A percentile compares a stretch with the other conserved stretches of the same genome.
phyloP scores from a whole-genome alignment of 148 eudicot genomes.

The Rhododendron molle region DNA sequence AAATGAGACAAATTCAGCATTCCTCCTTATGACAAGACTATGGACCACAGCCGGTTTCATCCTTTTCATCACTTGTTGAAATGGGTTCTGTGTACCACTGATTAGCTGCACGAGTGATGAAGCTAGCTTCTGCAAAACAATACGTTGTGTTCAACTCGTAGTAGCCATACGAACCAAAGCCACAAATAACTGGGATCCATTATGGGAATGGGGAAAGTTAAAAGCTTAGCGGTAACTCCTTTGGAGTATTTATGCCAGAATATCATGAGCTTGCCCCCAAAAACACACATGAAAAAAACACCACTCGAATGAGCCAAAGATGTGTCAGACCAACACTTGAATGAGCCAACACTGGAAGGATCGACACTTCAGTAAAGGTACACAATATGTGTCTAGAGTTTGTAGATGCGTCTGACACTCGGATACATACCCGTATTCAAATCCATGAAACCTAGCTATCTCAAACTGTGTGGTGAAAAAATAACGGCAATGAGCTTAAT shows the following conservation, averaged over 20 bases:
- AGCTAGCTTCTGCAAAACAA: constrained; percentile 75
- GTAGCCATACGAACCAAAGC: not conserved
- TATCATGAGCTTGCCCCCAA: not conserved
- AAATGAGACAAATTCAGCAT: not conserved
- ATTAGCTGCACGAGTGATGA: constrained; percentile 70
- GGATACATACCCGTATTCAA: not conserved
- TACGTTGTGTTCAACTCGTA: not conserved
- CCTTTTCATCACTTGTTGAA: constrained; percentile 24
- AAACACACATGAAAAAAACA: not conserved
- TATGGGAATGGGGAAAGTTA: not conserved
- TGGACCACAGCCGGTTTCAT: not conserved
- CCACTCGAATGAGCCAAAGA: not conserved
- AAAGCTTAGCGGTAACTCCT: not conserved
- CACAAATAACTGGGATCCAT: not conserved
- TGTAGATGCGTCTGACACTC: not conserved
- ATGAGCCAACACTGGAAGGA: not conserved
- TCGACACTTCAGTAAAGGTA: not conserved
- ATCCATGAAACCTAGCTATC: not conserved
- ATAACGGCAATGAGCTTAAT: not conserved
- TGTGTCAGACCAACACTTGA: not conserved
- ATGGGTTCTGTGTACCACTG: constrained; percentile 77
- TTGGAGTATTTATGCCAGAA: not conserved
- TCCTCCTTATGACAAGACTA: not conserved
- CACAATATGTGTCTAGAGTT: not conserved
- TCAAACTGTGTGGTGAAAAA: not conserved